Conservation (phyloP, 2,329 filamentous ascomycete species). For the Elsinoe australis region DNA sequence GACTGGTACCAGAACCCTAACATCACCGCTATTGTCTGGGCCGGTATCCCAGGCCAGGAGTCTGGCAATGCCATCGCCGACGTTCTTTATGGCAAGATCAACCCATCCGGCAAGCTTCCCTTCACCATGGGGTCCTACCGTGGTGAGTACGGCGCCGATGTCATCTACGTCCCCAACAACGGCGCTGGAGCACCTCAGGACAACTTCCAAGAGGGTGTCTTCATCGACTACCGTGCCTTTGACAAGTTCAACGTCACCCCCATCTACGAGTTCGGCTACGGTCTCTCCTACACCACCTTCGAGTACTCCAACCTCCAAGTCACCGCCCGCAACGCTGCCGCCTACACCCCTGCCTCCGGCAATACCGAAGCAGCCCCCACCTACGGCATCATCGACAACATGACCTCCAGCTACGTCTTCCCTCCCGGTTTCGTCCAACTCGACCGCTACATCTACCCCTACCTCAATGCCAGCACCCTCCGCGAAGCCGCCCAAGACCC, state of each 20-base stretch:
- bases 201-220: conserved; percentile 67
- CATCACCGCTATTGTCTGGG: conserved; percentile 76
- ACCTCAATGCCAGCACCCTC: conserved; percentile 57
- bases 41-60: conserved; percentile 74
- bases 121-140: conserved; percentile 70
- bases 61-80: conserved; percentile 72
- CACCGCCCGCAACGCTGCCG: conserved; percentile 36
- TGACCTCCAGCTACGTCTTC: conserved; percentile 60
- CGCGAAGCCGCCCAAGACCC: conserved; percentile 50
- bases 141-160: conserved; percentile 59
- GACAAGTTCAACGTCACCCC: conserved; percentile 49
- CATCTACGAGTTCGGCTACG: conserved; percentile 74
- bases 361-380: conserved; percentile 55
- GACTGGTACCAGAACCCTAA: conserved; percentile 70
- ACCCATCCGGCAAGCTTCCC: conserved; percentile 66
- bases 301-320: conserved; percentile 61
- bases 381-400: conserved; percentile 56
- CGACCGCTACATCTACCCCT: conserved; percentile 61
- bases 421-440: conserved; percentile 51
- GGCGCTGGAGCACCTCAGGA: conserved; percentile 59
- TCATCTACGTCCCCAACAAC: conserved; percentile 64
- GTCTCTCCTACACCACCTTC: conserved; percentile 74
- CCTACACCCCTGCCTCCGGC: conserved; percentile 56
- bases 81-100: conserved; percentile 73
- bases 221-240: conserved; percentile 75